Evolutionary conservation across 768 basidiomycete species (phyloP).

Genomic region (Saitozyma podzolica): DNA sequence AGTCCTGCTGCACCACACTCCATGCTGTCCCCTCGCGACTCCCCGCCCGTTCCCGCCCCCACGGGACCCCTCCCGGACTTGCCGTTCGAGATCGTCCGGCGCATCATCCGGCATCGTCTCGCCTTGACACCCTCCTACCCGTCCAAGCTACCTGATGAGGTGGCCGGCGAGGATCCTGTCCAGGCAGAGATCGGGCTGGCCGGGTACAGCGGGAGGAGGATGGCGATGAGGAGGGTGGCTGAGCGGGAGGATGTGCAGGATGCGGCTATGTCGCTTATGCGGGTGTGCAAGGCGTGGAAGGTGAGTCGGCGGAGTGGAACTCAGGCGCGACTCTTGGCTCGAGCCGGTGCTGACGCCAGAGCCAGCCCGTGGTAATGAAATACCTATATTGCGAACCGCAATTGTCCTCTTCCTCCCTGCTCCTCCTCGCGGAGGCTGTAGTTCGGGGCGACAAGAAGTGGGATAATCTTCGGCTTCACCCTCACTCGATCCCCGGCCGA

Average conservation of each 20-base stretch:
- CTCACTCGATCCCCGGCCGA: slow-evolving; percentile 81
- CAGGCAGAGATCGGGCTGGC: slow-evolving; percentile 20
- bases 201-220: slow-evolving; percentile 20
- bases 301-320: slow-evolving; percentile 10
- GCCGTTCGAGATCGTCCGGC: slow-evolving; percentile 36
- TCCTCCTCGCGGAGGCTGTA: slow-evolving; percentile 57
- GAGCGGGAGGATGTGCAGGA: slow-evolving; percentile 25
- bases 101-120: slow-evolving; percentile 35
- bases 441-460: slow-evolving; percentile 70
- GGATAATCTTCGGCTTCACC: slow-evolving; percentile 85
- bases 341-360: not conserved
- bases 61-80: slow-evolving; percentile 8
- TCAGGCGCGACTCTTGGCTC: not conserved
- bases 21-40: not conserved
- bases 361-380: slow-evolving; percentile 28
- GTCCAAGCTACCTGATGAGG: not conserved
- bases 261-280: slow-evolving; percentile 28
- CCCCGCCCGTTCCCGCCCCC: not conserved
- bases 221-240: slow-evolving; percentile 5
- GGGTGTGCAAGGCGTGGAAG: slow-evolving; percentile 42
- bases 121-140: slow-evolving; percentile 21
- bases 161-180: not conserved
- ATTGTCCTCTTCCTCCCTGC: slow-evolving; percentile 19
- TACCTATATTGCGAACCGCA: slow-evolving; percentile 39
- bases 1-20: not conserved